phyloP scores from a whole-genome alignment of 257 asterid species.

The Mitragyna speciosa region DNA sequence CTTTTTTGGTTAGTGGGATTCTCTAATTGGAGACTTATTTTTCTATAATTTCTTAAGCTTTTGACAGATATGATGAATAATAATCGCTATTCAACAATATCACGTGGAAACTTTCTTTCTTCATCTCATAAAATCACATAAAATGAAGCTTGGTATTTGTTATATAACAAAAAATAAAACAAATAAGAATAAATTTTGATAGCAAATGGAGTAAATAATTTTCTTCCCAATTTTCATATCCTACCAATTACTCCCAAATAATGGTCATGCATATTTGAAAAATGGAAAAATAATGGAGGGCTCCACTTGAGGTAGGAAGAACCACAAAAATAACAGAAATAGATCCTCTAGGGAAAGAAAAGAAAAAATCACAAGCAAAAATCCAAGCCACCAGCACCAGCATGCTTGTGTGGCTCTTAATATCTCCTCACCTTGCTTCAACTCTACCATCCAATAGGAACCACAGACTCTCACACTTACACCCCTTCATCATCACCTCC shows the following conservation, averaged over 20 bases:
- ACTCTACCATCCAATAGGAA: conserved; percentile 28
- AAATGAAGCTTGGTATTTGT: too few relatives aligned
- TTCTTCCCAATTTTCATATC: not conserved
- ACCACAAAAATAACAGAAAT: conserved; percentile 22
- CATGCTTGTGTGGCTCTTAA: conserved; percentile 43
- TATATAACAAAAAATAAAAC: too few relatives aligned
- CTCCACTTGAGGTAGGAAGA: conserved; percentile 12
- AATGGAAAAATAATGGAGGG: not conserved
- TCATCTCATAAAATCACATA: too few relatives aligned
- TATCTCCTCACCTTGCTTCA: conserved; percentile 16
- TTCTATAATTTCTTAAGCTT: not conserved
- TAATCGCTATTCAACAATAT: not conserved
- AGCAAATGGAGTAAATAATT: too few relatives aligned
- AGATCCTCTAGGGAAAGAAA: conserved; percentile 25
- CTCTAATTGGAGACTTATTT: too few relatives aligned
- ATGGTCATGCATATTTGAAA: not conserved
- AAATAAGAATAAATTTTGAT: not conserved
- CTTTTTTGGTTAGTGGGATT: too few relatives aligned
- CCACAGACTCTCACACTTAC: conserved; percentile 28
- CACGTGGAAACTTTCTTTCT: not conserved
- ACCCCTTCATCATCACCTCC: conserved; percentile 19
- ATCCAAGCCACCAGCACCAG: conserved; percentile 20
- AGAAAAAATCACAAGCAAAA: conserved; percentile 13
- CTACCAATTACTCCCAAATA: not conserved
- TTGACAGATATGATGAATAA: not conserved